phyloP scores from a whole-genome alignment of 2,329 filamentous ascomycete genomes.

The Pseudogymnoascus sp. region DNA sequence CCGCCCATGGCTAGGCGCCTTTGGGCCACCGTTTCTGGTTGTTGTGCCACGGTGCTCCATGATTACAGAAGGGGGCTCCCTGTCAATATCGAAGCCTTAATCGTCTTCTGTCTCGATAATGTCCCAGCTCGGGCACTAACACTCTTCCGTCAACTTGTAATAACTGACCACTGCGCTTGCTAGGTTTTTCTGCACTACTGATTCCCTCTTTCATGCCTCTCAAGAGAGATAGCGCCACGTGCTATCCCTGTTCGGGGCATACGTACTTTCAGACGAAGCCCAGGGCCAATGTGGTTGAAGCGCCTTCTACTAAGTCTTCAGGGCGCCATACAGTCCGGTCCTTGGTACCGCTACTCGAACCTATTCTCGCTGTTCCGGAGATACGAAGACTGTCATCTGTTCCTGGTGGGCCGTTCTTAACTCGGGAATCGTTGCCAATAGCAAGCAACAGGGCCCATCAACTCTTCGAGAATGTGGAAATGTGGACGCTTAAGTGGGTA shows the following conservation, averaged over 20 bases:
- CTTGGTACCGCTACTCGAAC: conserved; percentile 1
- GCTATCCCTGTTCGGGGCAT: conserved; percentile 4
- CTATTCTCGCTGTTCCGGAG: conserved; percentile 1
- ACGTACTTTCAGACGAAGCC: conserved; percentile 3
- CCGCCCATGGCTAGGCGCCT: background rate
- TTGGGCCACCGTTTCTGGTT: background rate
- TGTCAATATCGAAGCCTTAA: conserved; percentile 3
- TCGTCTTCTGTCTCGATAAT: conserved; percentile 3
- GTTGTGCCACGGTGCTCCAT: background rate
- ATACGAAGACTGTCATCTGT: conserved; percentile 2
- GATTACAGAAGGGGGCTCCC: background rate
- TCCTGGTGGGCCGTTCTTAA: background rate
- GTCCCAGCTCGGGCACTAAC: conserved; percentile 4
- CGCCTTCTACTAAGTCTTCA: background rate
- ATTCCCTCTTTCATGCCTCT: background rate
- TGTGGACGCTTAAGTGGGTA: conserved; percentile 6
- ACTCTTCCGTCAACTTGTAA: conserved; percentile 6
- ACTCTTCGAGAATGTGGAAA: background rate
- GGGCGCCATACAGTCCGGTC: background rate
- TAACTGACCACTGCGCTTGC: conserved; percentile 3
- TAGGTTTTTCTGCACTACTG: conserved; percentile 6
- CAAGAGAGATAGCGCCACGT: conserved; percentile 1
- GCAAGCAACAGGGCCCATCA: background rate
- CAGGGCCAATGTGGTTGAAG: background rate
- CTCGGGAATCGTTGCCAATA: background rate